Conservation (phyloP, 148 eudicot genomes). For the Simmondsia chinensis region DNA sequence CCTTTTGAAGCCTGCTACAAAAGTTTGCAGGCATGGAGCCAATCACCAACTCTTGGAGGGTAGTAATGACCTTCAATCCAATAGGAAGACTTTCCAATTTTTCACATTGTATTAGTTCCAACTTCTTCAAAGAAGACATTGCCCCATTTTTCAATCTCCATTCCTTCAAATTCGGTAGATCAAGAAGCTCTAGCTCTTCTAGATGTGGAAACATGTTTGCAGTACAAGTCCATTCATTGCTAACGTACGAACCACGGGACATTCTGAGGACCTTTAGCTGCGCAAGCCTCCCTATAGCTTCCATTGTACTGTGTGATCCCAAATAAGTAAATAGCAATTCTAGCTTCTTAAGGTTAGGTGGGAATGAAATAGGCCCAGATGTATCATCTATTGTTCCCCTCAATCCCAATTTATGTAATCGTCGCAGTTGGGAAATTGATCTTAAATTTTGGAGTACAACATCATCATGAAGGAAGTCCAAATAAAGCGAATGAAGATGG, state of each 20-base stretch:
- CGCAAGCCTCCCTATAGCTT: neutral
- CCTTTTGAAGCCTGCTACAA: no score
- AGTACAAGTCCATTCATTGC: neutral
- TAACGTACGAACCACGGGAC: neutral
- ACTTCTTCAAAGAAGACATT: neutral
- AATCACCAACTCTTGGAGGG: no score
- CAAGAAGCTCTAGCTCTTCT: neutral
- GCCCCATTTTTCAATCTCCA: conserved; percentile 2
- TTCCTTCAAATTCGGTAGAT: neutral
- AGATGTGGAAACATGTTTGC: neutral
- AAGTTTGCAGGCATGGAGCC: no score
- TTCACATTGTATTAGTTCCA: neutral
- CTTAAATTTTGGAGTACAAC: neutral
- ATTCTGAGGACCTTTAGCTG: neutral
- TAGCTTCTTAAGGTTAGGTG: neutral
- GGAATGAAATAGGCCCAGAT: neutral
- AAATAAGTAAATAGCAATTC: neutral
- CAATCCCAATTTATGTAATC: neutral
- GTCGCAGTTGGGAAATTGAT: neutral
- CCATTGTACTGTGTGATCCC: neutral
- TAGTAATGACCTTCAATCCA: neutral
- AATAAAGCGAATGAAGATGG: neutral
- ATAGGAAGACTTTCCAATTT: neutral
- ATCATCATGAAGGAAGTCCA: neutral
- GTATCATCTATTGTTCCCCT: neutral